phyloP scores from a whole-genome alignment of 2,329 filamentous ascomycete genomes.

The Trichoderma sp. region DNA sequence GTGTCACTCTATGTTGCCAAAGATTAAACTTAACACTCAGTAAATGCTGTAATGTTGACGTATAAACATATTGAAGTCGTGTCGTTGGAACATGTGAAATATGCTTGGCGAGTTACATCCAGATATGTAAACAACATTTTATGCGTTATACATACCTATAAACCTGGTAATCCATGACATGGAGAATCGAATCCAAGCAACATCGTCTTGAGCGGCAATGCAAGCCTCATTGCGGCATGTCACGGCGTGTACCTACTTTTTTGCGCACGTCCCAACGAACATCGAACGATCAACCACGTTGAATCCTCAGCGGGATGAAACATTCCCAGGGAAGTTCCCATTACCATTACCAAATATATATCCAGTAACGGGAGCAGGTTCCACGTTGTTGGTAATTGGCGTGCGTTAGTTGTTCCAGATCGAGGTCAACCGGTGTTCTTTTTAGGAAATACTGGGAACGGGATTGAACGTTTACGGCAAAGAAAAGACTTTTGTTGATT shows the following conservation, averaged over 20 bases:
- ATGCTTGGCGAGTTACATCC: neutral
- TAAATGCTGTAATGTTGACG: neutral
- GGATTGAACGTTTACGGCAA: neutral
- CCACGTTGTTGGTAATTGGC: neutral
- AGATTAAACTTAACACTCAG: neutral
- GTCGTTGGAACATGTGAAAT: neutral
- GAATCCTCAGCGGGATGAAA: neutral
- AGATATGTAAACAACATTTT: neutral
- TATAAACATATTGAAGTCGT: neutral
- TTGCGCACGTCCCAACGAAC: neutral
- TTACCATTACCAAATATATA: neutral
- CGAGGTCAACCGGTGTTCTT: neutral
- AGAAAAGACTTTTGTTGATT: neutral
- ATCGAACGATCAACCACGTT: neutral
- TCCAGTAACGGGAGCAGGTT: neutral
- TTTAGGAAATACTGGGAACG: neutral
- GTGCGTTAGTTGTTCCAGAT: neutral
- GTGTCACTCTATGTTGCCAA: neutral
- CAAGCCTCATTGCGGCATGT: neutral
- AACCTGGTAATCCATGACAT: too few relatives aligned
- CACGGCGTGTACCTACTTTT: neutral
- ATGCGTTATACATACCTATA: neutral
- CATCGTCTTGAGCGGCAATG: neutral
- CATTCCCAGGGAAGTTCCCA: neutral
- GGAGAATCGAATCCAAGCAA: neutral